These are phyloP conservation scores for Gastrolobium villosum DNA, from an alignment of 306 rosid genomes.

Conservation along the genomic window DNA sequence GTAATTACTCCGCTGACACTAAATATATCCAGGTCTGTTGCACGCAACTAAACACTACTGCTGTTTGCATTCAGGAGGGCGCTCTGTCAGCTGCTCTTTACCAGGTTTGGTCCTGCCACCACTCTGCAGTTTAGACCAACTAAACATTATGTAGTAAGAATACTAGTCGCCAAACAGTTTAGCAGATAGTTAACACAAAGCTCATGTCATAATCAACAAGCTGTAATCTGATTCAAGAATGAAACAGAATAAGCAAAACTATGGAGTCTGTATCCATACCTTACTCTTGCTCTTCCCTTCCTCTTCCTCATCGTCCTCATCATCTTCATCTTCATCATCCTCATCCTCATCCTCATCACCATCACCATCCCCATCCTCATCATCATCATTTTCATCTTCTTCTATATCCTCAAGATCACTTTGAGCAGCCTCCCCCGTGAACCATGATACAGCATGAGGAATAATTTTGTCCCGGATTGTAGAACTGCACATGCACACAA, in stretches of 20 bases:
- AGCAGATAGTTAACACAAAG: not conserved
- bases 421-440: conserved; percentile 62
- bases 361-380: not conserved
- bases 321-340: not conserved
- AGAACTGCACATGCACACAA: conserved; percentile 54
- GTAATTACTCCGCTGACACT: conserved; percentile 47
- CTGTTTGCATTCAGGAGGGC: conserved; percentile 64
- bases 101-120: conserved; percentile 40
- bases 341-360: conserved; percentile 11
- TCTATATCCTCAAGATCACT: conserved; percentile 55
- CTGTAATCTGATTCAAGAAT: conserved; percentile 15
- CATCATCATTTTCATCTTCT: conserved; percentile 44
- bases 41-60: conserved; percentile 51
- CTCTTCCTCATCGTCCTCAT: conserved; percentile 27
- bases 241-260: conserved; percentile 16
- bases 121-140: conserved; percentile 47
- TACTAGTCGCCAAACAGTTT: conserved; percentile 33
- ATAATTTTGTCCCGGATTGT: conserved; percentile 66
- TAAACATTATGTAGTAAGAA: conserved; percentile 16
- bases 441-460: conserved; percentile 72
- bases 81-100: conserved; percentile 52
- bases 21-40: conserved; percentile 41
- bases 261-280: conserved; percentile 46
- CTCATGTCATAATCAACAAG: conserved; percentile 5
- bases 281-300: conserved; percentile 46